Conservation (phyloP, 2,329 filamentous ascomycete genomes). For the Aspergillus melleus region DNA sequence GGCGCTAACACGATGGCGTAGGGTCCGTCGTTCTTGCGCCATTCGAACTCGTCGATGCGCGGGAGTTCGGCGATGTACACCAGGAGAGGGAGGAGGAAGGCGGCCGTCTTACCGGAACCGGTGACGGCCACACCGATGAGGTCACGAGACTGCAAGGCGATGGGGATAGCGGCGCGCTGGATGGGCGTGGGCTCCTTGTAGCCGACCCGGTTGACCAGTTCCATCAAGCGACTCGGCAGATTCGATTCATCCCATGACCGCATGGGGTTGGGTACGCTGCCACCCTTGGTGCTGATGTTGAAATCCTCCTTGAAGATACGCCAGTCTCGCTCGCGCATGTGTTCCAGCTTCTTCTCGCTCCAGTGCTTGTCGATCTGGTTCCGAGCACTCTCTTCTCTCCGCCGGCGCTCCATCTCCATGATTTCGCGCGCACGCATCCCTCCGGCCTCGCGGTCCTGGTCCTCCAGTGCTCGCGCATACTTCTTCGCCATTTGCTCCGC, state of each 20-base stretch:
- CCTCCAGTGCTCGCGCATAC: conserved; percentile 69
- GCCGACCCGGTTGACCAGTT: conserved; percentile 80
- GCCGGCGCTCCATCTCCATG: conserved; percentile 78
- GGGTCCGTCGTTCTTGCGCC: conserved; percentile 89
- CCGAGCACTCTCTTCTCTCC: conserved; percentile 69
- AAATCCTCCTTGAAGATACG: conserved; percentile 99
- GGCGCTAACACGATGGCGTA: conserved; percentile 97
- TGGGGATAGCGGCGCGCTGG: conserved; percentile 91
- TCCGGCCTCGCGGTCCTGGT: conserved; percentile 74
- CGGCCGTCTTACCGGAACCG: conserved; percentile 96
- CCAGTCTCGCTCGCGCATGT: conserved; percentile 98
- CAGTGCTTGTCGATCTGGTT: conserved; percentile 88
- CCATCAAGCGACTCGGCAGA: conserved; percentile 73
- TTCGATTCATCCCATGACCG: conserved; percentile 86
- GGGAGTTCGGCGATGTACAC: conserved; percentile 94
- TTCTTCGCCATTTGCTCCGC: conserved; percentile 53
- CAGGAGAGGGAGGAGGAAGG: conserved; percentile 86
- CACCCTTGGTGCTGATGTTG: conserved; percentile 92
- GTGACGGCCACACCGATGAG: conserved; percentile 98
- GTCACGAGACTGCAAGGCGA: conserved; percentile 87
- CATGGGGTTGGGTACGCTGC: conserved; percentile 92
- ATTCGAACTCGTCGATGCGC: conserved; percentile 74
- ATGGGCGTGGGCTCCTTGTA: conserved; percentile 91
- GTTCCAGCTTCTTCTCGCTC: conserved; percentile 86
- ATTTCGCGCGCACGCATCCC: conserved; percentile 74